A percentile compares a stretch with the other conserved stretches of the same genome.
phyloP scores from a whole-genome alignment of 495 filamentous ascomycete species.

The Hypoxylon cercidicola region DNA sequence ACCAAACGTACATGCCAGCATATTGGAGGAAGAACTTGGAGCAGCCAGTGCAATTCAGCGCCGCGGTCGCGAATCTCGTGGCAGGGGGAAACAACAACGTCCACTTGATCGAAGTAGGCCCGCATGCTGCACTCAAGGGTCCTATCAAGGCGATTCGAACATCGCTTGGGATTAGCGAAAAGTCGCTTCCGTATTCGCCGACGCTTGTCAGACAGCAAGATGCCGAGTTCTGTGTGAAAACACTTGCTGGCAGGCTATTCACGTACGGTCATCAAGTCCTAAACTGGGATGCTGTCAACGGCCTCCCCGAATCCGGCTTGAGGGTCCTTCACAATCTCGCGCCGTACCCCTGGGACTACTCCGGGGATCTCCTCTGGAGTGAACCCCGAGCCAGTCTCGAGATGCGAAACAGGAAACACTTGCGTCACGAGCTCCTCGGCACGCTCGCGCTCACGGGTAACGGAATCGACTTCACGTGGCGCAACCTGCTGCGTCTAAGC shows the following conservation, averaged over 20 bases:
- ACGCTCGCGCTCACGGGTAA: conserved; percentile 20
- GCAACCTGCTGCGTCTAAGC: conserved; percentile 28
- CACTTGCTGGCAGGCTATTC: conserved; percentile 50
- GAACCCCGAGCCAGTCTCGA: conserved; percentile 51
- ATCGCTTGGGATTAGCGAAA: conserved; percentile 5
- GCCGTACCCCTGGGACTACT: conserved; percentile 58
- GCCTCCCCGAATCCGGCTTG: neutral
- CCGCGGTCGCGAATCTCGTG: conserved; percentile 42
- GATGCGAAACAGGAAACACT: conserved; percentile 43
- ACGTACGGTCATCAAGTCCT: conserved; percentile 39
- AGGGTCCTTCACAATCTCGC: conserved; percentile 43
- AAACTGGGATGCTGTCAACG: conserved; percentile 28
- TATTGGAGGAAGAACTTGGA: conserved; percentile 65
- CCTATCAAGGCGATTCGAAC: conserved; percentile 62
- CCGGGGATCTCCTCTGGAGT: conserved; percentile 41
- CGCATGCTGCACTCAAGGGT: conserved; percentile 68
- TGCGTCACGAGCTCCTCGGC: conserved; percentile 37
- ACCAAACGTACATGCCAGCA: conserved; percentile 27
- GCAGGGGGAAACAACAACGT: conserved; percentile 16
- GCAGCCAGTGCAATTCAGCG: conserved; percentile 57
- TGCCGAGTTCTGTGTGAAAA: conserved; percentile 22
- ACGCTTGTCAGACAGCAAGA: conserved; percentile 25
- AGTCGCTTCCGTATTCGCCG: conserved; percentile 15
- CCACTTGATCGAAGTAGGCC: conserved; percentile 69
- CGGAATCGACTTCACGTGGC: conserved; percentile 34